Percentiles rank a stretch among this genome's conserved stretches.
These are phyloP conservation scores for Fragosphaeria purpurea DNA, from an alignment of 2,329 filamentous ascomycete species.

Conservation along the genomic window DNA sequence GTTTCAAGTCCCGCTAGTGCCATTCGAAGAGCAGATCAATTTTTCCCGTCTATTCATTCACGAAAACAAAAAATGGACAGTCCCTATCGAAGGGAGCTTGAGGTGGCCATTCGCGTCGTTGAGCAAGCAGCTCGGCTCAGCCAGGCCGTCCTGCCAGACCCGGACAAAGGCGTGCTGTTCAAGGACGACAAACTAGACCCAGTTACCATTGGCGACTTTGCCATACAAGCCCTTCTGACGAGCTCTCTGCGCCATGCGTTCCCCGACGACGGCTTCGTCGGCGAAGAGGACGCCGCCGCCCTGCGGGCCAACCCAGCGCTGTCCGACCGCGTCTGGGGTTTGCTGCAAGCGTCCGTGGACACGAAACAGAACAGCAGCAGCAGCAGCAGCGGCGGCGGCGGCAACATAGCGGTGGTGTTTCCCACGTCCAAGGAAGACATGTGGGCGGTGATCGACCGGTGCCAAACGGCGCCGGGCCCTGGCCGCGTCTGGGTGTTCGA, in stretches of 20 bases:
- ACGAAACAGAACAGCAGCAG: not conserved
- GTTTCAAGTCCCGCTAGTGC: too few relatives aligned
- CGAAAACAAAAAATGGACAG: conserved; percentile 15
- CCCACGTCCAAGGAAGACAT: conserved; percentile 33
- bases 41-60: too few relatives aligned
- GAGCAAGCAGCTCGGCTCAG: conserved; percentile 38
- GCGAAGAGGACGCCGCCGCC: conserved; percentile 43
- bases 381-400: conserved; percentile 14
- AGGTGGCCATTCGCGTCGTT: conserved; percentile 31
- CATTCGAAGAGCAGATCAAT: too few relatives aligned
- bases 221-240: conserved; percentile 46
- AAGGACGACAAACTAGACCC: conserved; percentile 44
- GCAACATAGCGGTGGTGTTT: conserved; percentile 11
- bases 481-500: conserved; percentile 49
- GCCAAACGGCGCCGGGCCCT: conserved; percentile 26
- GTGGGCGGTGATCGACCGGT: conserved; percentile 44
- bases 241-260: conserved; percentile 39
- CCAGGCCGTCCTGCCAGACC: conserved; percentile 34
- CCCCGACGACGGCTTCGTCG: conserved; percentile 41
- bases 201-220: conserved; percentile 51
- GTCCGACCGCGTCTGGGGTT: conserved; percentile 36
- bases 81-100: conserved; percentile 31
- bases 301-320: conserved; percentile 33
- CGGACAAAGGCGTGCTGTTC: conserved; percentile 39
- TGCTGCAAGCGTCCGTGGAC: conserved; percentile 23